phyloP scores from a whole-genome alignment of 78 protist species.

The Corallochytrium limacisporum region DNA sequence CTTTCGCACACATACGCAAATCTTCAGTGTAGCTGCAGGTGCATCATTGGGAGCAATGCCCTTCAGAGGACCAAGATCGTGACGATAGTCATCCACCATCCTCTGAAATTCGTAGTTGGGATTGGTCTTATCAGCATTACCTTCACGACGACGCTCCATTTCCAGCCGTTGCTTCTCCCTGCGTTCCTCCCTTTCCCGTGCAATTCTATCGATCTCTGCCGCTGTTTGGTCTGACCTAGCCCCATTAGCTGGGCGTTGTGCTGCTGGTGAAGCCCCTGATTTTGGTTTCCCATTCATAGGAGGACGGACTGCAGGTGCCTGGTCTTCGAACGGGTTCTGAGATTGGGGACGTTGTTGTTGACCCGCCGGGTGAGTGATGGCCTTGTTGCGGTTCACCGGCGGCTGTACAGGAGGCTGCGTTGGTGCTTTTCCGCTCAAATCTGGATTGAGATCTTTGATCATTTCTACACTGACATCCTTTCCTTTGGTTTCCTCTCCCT shows the following conservation, averaged over 20 bases:
- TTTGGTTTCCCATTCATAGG: background rate
- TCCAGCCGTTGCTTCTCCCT: background rate
- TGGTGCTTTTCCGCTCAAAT: background rate
- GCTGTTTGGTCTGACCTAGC: background rate
- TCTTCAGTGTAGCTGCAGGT: background rate
- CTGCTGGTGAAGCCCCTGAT: background rate
- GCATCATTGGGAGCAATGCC: background rate
- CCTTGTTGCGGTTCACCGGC: background rate
- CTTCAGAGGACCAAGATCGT: background rate
- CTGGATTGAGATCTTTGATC: too few relatives aligned
- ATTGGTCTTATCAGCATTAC: background rate
- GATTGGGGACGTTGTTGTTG: too few relatives aligned
- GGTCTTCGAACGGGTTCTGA: too few relatives aligned
- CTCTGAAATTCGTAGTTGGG: background rate
- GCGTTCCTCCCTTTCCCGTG: background rate
- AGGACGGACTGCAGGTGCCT: too few relatives aligned
- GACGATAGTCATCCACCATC: background rate
- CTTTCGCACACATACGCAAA: slow-evolving; percentile 79
- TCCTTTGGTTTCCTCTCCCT: background rate
- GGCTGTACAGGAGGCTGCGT: background rate
- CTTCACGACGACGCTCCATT: background rate
- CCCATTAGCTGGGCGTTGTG: background rate
- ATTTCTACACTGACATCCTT: slow-evolving; percentile 1
- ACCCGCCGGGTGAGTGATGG: background rate
- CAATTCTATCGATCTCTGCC: background rate